phyloP scores from a whole-genome alignment of 1,284 basidiomycete species.

The Laetiporus sulphureus region DNA sequence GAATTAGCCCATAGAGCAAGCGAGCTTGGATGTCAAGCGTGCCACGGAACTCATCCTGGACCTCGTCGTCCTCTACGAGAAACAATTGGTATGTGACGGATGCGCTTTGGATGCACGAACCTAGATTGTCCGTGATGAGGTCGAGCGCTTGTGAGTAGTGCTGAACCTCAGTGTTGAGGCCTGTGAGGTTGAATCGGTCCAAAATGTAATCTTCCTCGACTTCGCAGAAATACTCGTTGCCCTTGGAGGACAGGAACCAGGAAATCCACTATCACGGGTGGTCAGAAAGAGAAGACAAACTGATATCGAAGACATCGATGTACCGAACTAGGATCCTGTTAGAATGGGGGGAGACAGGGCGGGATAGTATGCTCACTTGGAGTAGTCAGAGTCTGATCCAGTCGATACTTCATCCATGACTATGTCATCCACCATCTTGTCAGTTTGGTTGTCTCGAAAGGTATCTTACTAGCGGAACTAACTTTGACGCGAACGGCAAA shows the following conservation, averaged over 20 bases:
- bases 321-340: constrained; percentile 29
- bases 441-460: too few relatives aligned
- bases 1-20: constrained; percentile 91
- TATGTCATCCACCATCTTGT: constrained; percentile 4
- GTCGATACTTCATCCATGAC: constrained; percentile 82
- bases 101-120: constrained; percentile 34
- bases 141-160: constrained; percentile 94
- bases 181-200: constrained; percentile 97
- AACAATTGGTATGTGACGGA: neutral
- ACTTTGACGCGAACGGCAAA: too few relatives aligned
- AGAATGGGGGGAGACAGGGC: constrained; percentile 5
- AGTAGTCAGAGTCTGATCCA: constrained; percentile 85
- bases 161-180: constrained; percentile 93
- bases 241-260: constrained; percentile 97
- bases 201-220: constrained; percentile 99
- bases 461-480: too few relatives aligned
- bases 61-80: constrained; percentile 56
- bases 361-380: constrained; percentile 50
- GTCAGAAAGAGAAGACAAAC: neutral
- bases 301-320: constrained; percentile 4
- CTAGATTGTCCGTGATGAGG: constrained; percentile 90
- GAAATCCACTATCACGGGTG: constrained; percentile 75
- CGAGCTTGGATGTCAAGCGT: constrained; percentile 90
- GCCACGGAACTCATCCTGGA: constrained; percentile 70
- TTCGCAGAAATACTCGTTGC: constrained; percentile 98